Evolutionary conservation across 192 early-diverging fungal genomes (phyloP).

Genomic region (Coemansia sp.): DNA sequence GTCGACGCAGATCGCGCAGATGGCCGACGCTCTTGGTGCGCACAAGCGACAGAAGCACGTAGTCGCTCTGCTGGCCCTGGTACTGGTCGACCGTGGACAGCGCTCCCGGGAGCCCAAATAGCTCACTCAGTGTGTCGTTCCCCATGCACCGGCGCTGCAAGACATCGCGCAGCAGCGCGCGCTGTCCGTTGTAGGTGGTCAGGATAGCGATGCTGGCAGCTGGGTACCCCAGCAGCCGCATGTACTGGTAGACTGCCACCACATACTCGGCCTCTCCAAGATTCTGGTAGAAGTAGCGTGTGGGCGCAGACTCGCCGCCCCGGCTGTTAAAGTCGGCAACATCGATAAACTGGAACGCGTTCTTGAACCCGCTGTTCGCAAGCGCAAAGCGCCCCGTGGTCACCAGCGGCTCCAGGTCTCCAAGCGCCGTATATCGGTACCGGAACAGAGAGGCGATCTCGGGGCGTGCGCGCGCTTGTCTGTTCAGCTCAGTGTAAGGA

Average conservation of each 20-base stretch:
- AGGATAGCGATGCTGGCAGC: constrained; percentile 87
- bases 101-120: constrained; percentile 75
- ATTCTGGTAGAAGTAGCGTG: constrained; percentile 90
- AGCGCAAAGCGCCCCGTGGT: constrained; percentile 56
- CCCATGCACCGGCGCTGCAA: constrained; percentile 71
- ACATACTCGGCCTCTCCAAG: constrained; percentile 97
- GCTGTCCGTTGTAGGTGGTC: constrained; percentile 98
- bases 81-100: constrained; percentile 96
- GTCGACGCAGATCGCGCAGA: constrained; percentile 86
- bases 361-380: constrained; percentile 83
- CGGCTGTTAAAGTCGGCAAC: constrained; percentile 69
- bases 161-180: constrained; percentile 88
- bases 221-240: constrained; percentile 92
- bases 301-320: constrained; percentile 84
- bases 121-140: constrained; percentile 9
- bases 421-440: constrained; percentile 76
- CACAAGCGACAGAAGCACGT: constrained; percentile 90
- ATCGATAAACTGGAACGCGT: constrained; percentile 89
- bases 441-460: constrained; percentile 81
- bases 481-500: constrained; percentile 84
- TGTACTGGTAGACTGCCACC: constrained; percentile 94
- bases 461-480: constrained; percentile 77
- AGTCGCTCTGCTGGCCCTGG: constrained; percentile 96
- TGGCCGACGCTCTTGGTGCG: constrained; percentile 88
- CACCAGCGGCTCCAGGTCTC: constrained; percentile 61